These are phyloP conservation scores for Ophiosphaerella korrae DNA, from an alignment of 2,329 filamentous ascomycete genomes.

Conservation along the genomic window DNA sequence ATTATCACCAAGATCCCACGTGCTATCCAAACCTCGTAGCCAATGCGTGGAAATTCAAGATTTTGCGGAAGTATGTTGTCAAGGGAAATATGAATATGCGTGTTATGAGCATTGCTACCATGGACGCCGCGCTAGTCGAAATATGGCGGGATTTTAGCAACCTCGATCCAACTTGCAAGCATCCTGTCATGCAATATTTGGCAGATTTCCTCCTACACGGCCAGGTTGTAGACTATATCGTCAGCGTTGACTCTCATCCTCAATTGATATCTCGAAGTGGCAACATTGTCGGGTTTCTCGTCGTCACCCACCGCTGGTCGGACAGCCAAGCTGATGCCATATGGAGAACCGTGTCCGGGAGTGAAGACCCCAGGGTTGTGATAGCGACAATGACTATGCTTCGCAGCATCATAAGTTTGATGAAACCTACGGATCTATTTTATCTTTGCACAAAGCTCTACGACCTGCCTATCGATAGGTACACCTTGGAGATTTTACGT, in stretches of 20 bases:
- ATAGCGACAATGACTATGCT: conserved; percentile 78
- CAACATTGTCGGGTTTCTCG: conserved; percentile 86
- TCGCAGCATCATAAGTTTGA: conserved; percentile 53
- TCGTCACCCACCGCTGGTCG: conserved; percentile 76
- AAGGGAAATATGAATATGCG: conserved; percentile 91
- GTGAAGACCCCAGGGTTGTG: conserved; percentile 82
- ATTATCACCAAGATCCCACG: conserved; percentile 32
- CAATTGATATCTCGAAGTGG: conserved; percentile 81
- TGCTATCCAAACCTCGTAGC: conserved; percentile 59
- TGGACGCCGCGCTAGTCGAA: conserved; percentile 72
- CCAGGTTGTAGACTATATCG: conserved; percentile 81
- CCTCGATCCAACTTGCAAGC: conserved; percentile 34
- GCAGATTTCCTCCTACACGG: conserved; percentile 71
- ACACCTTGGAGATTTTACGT: conserved; percentile 37
- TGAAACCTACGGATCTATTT: conserved; percentile 54
- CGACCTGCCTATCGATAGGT: conserved; percentile 37
- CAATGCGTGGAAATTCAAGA: conserved; percentile 71
- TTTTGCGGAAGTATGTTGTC: conserved; percentile 73
- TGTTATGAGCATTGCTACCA: conserved; percentile 74
- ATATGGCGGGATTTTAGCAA: conserved; percentile 62
- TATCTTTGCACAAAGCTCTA: conserved; percentile 72
- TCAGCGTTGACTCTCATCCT: conserved; percentile 89
- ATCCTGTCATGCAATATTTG: conserved; percentile 68
- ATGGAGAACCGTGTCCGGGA: conserved; percentile 81
- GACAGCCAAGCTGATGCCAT: conserved; percentile 75